phyloP scores from a whole-genome alignment of 495 filamentous ascomycete species.

The Daldinia childiae region DNA sequence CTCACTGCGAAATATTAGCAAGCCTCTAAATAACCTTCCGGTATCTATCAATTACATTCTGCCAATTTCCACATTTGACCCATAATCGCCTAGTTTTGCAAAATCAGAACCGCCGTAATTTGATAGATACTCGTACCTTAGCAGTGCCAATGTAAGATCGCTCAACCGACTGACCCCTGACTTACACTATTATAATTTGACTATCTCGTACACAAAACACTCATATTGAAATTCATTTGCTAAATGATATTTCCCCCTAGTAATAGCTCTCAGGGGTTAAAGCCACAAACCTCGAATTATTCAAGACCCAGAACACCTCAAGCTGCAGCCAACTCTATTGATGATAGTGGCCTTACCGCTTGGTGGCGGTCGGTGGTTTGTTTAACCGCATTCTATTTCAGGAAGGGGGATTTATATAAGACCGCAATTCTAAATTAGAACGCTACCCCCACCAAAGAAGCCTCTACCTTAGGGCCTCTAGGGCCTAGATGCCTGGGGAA shows the following conservation, averaged over 20 bases:
- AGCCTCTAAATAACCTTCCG: not conserved
- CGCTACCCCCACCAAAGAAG: not conserved
- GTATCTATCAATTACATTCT: constrained; percentile 22
- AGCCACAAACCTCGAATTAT: not conserved
- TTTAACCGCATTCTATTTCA: constrained; percentile 15
- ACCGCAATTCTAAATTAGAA: constrained; percentile 9
- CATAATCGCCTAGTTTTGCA: constrained; percentile 11
- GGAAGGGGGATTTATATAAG: constrained; percentile 31
- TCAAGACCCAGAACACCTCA: not conserved
- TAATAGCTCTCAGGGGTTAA: not conserved
- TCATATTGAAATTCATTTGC: not conserved
- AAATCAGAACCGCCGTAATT: not conserved
- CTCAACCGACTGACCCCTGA: not conserved
- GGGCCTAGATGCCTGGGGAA: constrained; percentile 8
- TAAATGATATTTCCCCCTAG: not conserved
- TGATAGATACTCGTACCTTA: not conserved
- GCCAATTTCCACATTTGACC: constrained; percentile 18
- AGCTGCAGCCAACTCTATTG: not conserved
- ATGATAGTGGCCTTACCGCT: constrained; percentile 15
- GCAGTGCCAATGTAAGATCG: not conserved
- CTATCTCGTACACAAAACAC: not conserved
- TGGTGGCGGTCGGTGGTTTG: constrained; percentile 15
- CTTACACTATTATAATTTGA: not conserved
- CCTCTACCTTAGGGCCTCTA: not conserved
- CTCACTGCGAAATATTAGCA: constrained; percentile 53